Evolutionary conservation across 2,329 filamentous ascomycete genomes (phyloP).

Genomic region (Ophiocordyceps sinensis): DNA sequence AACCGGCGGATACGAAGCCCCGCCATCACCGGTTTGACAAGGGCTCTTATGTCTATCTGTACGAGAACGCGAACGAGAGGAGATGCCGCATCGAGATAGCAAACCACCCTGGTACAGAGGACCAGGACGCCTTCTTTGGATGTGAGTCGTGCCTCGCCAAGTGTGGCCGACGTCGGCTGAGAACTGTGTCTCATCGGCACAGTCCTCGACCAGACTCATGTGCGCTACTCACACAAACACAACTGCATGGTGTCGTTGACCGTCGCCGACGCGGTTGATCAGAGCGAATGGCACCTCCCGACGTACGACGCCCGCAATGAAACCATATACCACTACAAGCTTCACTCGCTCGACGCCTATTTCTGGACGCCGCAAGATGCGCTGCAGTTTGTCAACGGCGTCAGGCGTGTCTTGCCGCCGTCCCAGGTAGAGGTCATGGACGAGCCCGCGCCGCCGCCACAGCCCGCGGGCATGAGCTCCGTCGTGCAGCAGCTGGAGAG

Average conservation of each 20-base stretch:
- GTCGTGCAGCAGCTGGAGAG: constrained; percentile 63
- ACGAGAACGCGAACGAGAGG: constrained; percentile 54
- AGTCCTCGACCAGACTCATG: constrained; percentile 51
- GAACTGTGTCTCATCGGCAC: not conserved
- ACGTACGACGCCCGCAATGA: constrained; percentile 59
- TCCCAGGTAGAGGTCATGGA: constrained; percentile 48
- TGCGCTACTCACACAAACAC: constrained; percentile 62
- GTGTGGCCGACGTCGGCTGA: not conserved
- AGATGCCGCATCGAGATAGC: constrained; percentile 62
- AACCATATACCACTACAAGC: constrained; percentile 64
- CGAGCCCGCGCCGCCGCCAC: constrained; percentile 40
- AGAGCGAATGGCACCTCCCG: constrained; percentile 60
- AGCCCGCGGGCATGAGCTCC: constrained; percentile 42
- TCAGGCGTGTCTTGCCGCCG: constrained; percentile 48
- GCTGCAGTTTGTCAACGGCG: constrained; percentile 51
- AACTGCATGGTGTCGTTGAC: constrained; percentile 54
- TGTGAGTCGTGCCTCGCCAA: constrained; percentile 33
- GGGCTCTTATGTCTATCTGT: constrained; percentile 66
- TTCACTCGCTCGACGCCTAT: constrained; percentile 65
- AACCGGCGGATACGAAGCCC: constrained; percentile 48
- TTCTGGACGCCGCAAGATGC: constrained; percentile 67
- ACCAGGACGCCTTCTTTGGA: constrained; percentile 70
- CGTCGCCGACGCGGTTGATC: constrained; percentile 38
- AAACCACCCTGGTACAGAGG: constrained; percentile 56
- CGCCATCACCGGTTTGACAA: constrained; percentile 72